phyloP scores from a whole-genome alignment of 345 rosid species.

The Citrus hindsii region DNA sequence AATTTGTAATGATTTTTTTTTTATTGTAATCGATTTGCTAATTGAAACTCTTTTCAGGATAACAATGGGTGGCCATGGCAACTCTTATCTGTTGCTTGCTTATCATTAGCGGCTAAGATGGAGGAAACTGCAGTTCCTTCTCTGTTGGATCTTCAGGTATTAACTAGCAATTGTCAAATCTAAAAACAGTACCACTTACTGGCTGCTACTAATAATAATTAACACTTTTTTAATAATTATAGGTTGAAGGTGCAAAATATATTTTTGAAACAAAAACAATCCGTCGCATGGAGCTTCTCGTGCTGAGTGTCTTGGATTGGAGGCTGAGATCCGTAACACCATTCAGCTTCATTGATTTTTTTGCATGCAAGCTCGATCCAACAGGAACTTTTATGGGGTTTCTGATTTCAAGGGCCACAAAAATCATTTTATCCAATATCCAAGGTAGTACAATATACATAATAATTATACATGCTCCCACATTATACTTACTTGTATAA shows the following conservation, averaged over 20 bases:
- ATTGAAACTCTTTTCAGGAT: slow-evolving; percentile 36
- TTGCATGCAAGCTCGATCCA: slow-evolving; percentile 85
- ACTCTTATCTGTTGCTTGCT: slow-evolving; percentile 83
- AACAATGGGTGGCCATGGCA: slow-evolving; percentile 86
- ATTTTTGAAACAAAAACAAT: slow-evolving; percentile 83
- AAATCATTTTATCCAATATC: slow-evolving; percentile 73
- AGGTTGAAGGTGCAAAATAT: slow-evolving; percentile 76
- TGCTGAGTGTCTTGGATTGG: slow-evolving; percentile 82
- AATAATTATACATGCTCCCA: too few species aligned
- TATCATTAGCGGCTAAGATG: slow-evolving; percentile 97
- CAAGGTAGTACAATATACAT: slow-evolving; percentile 45
- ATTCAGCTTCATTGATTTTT: slow-evolving; percentile 72
- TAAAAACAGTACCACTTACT: neutral
- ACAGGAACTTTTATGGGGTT: slow-evolving; percentile 55
- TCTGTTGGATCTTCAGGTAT: slow-evolving; percentile 85
- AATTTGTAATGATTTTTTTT: neutral
- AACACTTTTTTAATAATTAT: neutral
- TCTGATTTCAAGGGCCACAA: slow-evolving; percentile 62
- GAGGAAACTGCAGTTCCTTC: slow-evolving; percentile 94
- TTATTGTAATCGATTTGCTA: neutral
- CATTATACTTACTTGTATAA: neutral
- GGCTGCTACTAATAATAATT: neutral
- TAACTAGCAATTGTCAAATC: neutral
- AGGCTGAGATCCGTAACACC: slow-evolving; percentile 94
- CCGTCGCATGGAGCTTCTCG: slow-evolving; percentile 86